Conservation (phyloP, 2,329 filamentous ascomycete species). For the Monosporascus sp. region DNA sequence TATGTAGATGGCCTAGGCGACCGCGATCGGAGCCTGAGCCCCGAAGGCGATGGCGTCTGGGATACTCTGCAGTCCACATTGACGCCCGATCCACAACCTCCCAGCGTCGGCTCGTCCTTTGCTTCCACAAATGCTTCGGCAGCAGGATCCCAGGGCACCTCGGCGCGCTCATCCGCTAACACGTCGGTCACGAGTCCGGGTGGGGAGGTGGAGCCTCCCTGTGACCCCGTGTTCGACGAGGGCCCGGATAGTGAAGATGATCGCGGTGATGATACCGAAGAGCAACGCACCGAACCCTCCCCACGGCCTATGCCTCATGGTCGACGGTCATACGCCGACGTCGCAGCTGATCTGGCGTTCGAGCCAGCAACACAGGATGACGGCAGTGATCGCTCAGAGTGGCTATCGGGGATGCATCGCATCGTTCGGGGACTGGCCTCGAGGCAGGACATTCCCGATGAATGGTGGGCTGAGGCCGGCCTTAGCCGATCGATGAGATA, state of each 20-base stretch:
- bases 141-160: slow-evolving; percentile 35
- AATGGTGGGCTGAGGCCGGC: slow-evolving; percentile 72
- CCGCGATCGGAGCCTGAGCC: slow-evolving; percentile 75
- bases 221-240: slow-evolving; percentile 50
- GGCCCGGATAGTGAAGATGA: slow-evolving; percentile 38
- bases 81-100: slow-evolving; percentile 73
- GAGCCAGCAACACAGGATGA: slow-evolving; percentile 29
- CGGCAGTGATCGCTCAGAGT: slow-evolving; percentile 27
- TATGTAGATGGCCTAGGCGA: slow-evolving; percentile 72
- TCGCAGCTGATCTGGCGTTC: slow-evolving; percentile 32
- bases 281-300: slow-evolving; percentile 1
- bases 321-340: slow-evolving; percentile 35
- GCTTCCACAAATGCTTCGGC: slow-evolving; percentile 55
- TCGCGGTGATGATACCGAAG: slow-evolving; percentile 35
- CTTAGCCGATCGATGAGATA: slow-evolving; percentile 53
- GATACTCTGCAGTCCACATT: slow-evolving; percentile 75
- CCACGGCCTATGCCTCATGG: slow-evolving; percentile 6
- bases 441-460: slow-evolving; percentile 71
- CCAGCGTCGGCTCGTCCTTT: slow-evolving; percentile 79
- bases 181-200: slow-evolving; percentile 40
- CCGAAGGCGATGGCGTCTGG: slow-evolving; percentile 64
- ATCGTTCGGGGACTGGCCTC: slow-evolving; percentile 66
- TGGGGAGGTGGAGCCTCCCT: slow-evolving; percentile 37
- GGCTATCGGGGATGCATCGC: slow-evolving; percentile 60
- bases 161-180: slow-evolving; percentile 34